Conservation (phyloP, 1,284 basidiomycete species). For the Fomitopsis palustris region DNA sequence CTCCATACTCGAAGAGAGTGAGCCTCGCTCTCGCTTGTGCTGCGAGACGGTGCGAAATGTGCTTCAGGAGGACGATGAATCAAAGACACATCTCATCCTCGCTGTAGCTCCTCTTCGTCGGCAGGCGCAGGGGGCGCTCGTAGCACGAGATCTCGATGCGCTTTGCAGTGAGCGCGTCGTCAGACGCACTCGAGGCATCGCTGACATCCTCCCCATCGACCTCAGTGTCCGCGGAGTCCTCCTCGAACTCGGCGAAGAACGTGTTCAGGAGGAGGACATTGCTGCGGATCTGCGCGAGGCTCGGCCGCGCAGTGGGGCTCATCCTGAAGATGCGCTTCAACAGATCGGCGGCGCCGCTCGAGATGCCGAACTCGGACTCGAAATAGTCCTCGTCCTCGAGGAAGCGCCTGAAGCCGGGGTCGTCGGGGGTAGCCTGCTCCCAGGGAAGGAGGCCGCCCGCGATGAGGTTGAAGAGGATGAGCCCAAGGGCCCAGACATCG, state of each 20-base stretch:
- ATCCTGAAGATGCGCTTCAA: slow-evolving; percentile 57
- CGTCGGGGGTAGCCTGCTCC: slow-evolving; percentile 69
- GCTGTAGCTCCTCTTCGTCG: background rate
- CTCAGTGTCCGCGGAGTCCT: slow-evolving; percentile 22
- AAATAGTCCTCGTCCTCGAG: slow-evolving; percentile 66
- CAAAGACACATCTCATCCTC: no score
- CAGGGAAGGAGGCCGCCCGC: slow-evolving; percentile 81
- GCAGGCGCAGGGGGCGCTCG: background rate
- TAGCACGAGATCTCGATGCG: slow-evolving; percentile 5
- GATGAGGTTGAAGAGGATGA: slow-evolving; percentile 65
- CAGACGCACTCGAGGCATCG: slow-evolving; percentile 1
- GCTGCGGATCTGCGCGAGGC: slow-evolving; percentile 57
- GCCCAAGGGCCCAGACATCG: slow-evolving; percentile 85
- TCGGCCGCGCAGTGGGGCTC: slow-evolving; percentile 49
- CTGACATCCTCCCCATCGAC: background rate
- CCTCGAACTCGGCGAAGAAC: slow-evolving; percentile 61
- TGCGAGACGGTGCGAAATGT: no score
- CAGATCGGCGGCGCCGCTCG: slow-evolving; percentile 50
- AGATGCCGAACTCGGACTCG: slow-evolving; percentile 72
- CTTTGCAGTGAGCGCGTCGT: background rate
- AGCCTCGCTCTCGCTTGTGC: no score
- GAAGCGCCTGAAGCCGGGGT: slow-evolving; percentile 61
- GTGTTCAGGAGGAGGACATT: slow-evolving; percentile 57
- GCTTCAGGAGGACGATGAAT: background rate
- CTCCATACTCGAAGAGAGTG: background rate